Evolutionary conservation across 192 early-diverging fungal genomes (phyloP).

Genomic region (Blastocladiella britannica): DNA sequence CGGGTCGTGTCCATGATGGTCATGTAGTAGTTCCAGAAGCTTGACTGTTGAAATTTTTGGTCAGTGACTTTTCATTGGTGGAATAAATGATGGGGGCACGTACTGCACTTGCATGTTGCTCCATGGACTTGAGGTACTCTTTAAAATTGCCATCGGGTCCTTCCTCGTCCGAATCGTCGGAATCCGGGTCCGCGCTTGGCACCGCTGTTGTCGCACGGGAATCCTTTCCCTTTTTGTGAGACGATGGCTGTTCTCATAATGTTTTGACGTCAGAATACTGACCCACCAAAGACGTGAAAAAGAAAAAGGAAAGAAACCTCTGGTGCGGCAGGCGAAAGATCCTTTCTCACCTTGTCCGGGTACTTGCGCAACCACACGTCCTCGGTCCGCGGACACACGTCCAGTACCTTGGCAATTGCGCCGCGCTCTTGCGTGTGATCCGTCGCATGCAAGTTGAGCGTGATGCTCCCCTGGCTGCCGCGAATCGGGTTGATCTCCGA

Average conservation of each 20-base stretch:
- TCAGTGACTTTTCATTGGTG: too few species aligned
- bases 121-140: not conserved
- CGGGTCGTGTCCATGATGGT: slow-evolving; percentile 6
- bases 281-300: too few species aligned
- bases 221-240: too few species aligned
- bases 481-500: slow-evolving; percentile 1
- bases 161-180: not conserved
- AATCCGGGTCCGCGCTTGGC: too few species aligned
- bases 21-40: slow-evolving; percentile 1
- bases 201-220: too few species aligned
- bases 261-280: too few species aligned
- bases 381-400: slow-evolving; percentile 10
- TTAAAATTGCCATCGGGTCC: not conserved
- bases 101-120: not conserved
- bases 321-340: too few species aligned
- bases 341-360: slow-evolving; percentile 7
- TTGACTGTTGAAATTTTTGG: too few species aligned
- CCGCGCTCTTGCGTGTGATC: slow-evolving; percentile 17
- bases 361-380: slow-evolving; percentile 15
- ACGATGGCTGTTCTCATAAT: too few species aligned
- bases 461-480: too few species aligned
- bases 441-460: slow-evolving; percentile 11
- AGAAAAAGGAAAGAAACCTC: too few species aligned
- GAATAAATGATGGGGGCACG: too few species aligned
- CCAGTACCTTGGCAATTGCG: slow-evolving; percentile 19